Percentiles rank a stretch among this genome's conserved stretches.
Conservation (phyloP, 2,329 filamentous ascomycete genomes). For the Colletotrichum sp. region DNA sequence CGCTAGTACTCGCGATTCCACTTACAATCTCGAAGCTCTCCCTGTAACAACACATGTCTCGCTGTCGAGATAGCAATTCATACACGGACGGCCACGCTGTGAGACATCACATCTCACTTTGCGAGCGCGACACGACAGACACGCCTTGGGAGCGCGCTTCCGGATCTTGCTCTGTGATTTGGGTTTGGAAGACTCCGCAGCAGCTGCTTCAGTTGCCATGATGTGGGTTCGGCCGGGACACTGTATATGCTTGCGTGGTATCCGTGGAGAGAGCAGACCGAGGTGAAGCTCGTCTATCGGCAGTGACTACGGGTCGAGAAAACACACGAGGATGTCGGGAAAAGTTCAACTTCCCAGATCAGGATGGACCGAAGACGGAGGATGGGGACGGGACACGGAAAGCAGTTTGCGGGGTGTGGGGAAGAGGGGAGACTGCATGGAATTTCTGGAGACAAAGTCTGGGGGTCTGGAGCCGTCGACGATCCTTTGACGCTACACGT, state of each 20-base stretch:
- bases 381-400: not conserved
- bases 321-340: constrained; percentile 2
- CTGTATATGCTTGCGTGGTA: not conserved
- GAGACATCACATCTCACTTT: constrained; percentile 58
- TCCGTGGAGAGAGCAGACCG: not conserved
- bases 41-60: constrained; percentile 47
- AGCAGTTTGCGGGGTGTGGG: constrained; percentile 28
- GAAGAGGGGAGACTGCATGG: constrained; percentile 18
- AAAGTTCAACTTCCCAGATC: not conserved
- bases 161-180: constrained; percentile 40
- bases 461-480: constrained; percentile 14
- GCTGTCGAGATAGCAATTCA: constrained; percentile 57
- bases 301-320: not conserved
- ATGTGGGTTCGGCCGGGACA: not conserved
- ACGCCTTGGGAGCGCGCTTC: constrained; percentile 55
- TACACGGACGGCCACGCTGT: constrained; percentile 53
- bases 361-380: constrained; percentile 14
- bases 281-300: constrained; percentile 7
- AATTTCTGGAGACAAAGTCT: not conserved
- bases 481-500: constrained; percentile 9
- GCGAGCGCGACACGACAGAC: constrained; percentile 53
- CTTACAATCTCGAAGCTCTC: constrained; percentile 44
- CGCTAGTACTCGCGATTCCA: not conserved
- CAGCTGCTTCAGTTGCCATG: constrained; percentile 22
- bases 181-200: constrained; percentile 28